phyloP scores from a whole-genome alignment of 495 filamentous ascomycete genomes.

The Xylaria intraflava region DNA sequence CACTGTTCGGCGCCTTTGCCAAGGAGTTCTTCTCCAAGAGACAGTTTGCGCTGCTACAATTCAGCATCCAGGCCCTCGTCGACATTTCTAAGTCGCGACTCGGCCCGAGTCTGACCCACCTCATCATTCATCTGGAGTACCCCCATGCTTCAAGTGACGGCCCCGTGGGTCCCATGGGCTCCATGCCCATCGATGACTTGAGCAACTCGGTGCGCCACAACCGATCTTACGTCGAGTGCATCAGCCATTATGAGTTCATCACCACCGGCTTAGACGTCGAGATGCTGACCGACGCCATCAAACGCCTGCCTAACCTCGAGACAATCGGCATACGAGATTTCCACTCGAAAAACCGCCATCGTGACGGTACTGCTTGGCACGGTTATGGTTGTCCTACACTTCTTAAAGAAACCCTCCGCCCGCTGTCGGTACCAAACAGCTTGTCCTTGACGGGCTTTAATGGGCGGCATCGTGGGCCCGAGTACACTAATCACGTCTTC shows the following conservation, averaged over 20 bases:
- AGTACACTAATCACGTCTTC: constrained; percentile 18
- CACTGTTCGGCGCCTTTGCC: constrained; percentile 40
- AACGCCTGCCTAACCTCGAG: constrained; percentile 39
- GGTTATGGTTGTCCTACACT: constrained; percentile 34
- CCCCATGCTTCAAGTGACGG: background rate
- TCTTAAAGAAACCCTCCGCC: background rate
- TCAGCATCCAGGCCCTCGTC: constrained; percentile 43
- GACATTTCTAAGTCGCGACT: constrained; percentile 48
- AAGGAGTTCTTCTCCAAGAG: constrained; percentile 51
- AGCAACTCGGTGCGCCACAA: background rate
- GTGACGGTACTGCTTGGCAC: constrained; percentile 18
- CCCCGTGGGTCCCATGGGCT: too few species aligned
- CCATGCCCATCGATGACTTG: background rate
- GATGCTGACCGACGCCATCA: constrained; percentile 45
- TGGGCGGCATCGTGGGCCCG: background rate
- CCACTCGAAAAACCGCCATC: constrained; percentile 13
- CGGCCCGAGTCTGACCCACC: constrained; percentile 33
- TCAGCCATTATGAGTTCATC: constrained; percentile 29
- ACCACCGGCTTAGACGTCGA: constrained; percentile 34
- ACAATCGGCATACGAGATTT: constrained; percentile 47
- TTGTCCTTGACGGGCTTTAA: background rate
- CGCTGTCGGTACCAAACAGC: background rate
- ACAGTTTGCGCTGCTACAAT: constrained; percentile 46
- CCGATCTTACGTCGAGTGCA: background rate
- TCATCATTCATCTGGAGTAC: constrained; percentile 42